phyloP scores from a whole-genome alignment of 208 protist species.

The Baffinella frigidus region DNA sequence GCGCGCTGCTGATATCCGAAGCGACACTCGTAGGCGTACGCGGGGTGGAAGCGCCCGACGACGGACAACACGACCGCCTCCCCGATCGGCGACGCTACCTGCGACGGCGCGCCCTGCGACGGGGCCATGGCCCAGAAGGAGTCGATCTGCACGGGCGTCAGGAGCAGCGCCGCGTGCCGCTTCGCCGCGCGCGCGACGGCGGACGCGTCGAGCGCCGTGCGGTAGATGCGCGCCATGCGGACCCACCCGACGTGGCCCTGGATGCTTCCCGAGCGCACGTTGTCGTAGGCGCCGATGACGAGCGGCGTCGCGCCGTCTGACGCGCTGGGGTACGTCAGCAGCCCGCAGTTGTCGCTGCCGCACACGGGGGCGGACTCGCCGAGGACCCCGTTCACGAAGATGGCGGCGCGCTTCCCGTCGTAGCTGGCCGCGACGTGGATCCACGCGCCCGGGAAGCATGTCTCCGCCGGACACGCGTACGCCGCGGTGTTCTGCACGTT shows the following conservation, averaged over 20 bases:
- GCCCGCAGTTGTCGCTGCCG: neutral
- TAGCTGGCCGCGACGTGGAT: neutral
- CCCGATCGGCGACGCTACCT: too few species aligned
- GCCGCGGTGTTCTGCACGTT: neutral
- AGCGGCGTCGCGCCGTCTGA: neutral
- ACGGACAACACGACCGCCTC: too few species aligned
- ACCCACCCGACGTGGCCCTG: neutral
- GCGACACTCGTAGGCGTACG: too few species aligned
- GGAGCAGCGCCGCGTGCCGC: neutral
- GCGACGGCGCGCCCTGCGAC: too few species aligned
- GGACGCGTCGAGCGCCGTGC: neutral
- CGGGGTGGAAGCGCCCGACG: too few species aligned
- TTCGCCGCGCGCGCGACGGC: neutral
- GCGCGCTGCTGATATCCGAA: too few species aligned
- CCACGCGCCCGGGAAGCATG: neutral
- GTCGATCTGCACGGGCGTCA: neutral
- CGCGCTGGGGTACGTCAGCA: neutral
- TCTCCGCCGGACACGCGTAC: neutral
- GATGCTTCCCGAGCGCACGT: neutral
- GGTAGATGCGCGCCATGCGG: neutral
- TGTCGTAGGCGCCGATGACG: neutral
- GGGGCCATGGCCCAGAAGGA: neutral
- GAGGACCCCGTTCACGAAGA: neutral
- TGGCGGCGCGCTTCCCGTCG: neutral
- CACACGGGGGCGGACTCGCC: neutral